phyloP scores from a whole-genome alignment of 2,329 filamentous ascomycete genomes.

The Beauveria sp. region DNA sequence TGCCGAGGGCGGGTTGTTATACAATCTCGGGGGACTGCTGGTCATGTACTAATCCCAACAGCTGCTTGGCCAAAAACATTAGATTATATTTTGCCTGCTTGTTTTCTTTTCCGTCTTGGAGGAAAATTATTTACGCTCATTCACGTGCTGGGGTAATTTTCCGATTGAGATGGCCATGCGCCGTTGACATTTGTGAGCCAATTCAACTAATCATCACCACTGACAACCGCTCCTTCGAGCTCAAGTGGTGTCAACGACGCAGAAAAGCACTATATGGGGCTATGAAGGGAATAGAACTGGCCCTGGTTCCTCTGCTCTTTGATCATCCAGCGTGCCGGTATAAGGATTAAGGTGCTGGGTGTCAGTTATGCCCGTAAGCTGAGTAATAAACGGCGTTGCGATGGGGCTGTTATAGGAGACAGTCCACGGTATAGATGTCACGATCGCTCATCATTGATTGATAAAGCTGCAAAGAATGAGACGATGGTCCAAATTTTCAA shows the following conservation, averaged over 20 bases:
- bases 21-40: background rate
- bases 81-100: no score
- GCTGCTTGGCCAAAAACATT: background rate
- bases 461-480: no score
- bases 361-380: background rate
- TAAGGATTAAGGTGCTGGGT: background rate
- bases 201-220: background rate
- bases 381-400: constrained; percentile 1
- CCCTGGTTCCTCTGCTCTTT: background rate
- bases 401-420: background rate
- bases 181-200: background rate
- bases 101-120: no score
- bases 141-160: no score
- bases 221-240: background rate
- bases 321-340: background rate
- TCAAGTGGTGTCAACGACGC: background rate
- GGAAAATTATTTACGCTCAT: no score
- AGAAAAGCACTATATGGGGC: background rate
- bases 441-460: no score
- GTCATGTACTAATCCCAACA: background rate
- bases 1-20: background rate
- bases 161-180: no score
- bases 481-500: no score
- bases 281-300: background rate
- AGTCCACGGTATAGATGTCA: background rate